Evolutionary conservation across 495 filamentous ascomycete genomes (phyloP), one percentile per base, ranked within the genome.

Genomic region (Aspergillus wentii): DNA sequence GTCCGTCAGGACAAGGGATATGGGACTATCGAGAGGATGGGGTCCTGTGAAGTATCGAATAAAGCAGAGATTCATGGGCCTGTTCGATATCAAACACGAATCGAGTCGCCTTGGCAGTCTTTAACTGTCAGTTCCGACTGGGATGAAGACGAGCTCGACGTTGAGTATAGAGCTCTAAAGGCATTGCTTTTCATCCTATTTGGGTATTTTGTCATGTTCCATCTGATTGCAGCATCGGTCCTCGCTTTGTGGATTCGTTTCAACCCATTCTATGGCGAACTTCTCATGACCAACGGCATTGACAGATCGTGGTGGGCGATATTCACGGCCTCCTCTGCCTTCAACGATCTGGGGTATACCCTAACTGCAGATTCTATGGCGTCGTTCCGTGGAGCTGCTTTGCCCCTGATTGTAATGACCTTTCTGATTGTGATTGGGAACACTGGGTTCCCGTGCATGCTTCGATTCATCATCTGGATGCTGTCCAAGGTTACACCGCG

Each of bases 401-500:
- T 81, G 31, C 79, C 83, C 2, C 66, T 95, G 19, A 48, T 92
- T 2, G 43, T 89, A 29, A 78, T 86, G 52, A 75, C 70, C 10
- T 86, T 87, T 46, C 71, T 95, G 15, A 86, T 94, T 49, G 73
- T 94, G 27, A 78, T 88, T 36, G 88, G 88, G 26, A 95, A 95
- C 46, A 95, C 88, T 0, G 88, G 84, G 3, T 95, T 92, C 39
- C 88, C 88, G 5, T 81, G 88, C 52, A 84, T 90, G 79, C 72
- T 95, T 17, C 80, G 88, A 14, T 80, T 90, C 49, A 70, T 83
- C 44, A 92, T 95, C 20, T 95, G 88, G 85, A 38, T 80, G 3
- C 43, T 63, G 11, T 80, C 77, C 4, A 69, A 71, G 29, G 28
- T 75, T 17, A 68, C 73, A 5, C 74, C 75, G 0, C 49, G 49